Evolutionary conservation across 768 basidiomycete species (phyloP).

Genomic region (Neoboletus brunneissimus): DNA sequence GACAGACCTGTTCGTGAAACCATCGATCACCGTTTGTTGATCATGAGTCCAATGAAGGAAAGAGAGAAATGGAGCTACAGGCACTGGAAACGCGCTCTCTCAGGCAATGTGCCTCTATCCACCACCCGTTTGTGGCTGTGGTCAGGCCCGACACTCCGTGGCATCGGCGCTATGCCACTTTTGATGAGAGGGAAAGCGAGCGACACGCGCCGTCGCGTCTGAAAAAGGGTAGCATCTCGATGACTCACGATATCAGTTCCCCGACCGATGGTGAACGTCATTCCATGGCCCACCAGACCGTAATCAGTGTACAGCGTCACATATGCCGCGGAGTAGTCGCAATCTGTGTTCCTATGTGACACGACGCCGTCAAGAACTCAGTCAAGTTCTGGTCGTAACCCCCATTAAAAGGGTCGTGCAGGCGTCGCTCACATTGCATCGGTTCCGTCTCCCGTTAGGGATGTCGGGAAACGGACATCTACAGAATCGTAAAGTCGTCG

Average conservation of each 20-base stretch:
- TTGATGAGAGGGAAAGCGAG: neutral
- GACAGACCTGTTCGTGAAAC: conserved; percentile 52
- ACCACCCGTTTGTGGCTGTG: neutral
- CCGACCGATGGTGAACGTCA: conserved; percentile 91
- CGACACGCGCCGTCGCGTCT: neutral
- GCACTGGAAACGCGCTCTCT: neutral
- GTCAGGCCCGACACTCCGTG: neutral
- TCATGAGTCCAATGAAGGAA: neutral
- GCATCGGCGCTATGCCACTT: neutral
- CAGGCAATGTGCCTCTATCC: neutral
- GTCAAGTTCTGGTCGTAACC: neutral
- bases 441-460: conserved; percentile 85
- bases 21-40: neutral
- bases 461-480: conserved; percentile 92
- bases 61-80: neutral
- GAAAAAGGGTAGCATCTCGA: neutral
- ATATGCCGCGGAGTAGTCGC: conserved; percentile 93
- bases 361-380: neutral
- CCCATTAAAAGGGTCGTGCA: no score
- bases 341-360: conserved; percentile 74
- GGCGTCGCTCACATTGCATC: conserved; percentile 71
- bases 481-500: neutral
- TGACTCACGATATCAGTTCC: conserved; percentile 82
- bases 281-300: conserved; percentile 74
- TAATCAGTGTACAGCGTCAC: conserved; percentile 64